Percentiles rank a stretch among this genome's conserved stretches.
Conservation (phyloP, 176 grass and related monocot species). For the Luzula sylvatica region DNA sequence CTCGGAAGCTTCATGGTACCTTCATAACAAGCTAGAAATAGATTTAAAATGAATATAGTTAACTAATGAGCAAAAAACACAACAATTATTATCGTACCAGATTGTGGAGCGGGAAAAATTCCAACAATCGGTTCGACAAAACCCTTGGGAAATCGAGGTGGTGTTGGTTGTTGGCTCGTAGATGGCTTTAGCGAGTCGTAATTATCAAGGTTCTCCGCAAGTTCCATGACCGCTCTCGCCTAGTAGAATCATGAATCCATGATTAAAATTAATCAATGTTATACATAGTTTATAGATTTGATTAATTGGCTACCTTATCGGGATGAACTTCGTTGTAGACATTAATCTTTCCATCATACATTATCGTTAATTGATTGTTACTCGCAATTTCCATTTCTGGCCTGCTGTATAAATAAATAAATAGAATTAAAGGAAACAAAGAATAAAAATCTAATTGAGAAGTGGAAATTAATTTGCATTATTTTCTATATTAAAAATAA, state of each 20-base stretch:
- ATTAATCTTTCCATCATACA: constrained; percentile 29
- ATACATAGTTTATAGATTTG: too few species aligned
- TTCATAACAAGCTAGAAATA: not conserved
- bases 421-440: not conserved
- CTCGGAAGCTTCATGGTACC: constrained; percentile 3
- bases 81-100: constrained; percentile 1
- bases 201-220: constrained; percentile 17
- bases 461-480: not conserved
- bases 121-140: not conserved
- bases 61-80: not conserved
- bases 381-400: not conserved
- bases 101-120: constrained; percentile 6
- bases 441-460: not conserved
- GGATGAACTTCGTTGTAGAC: constrained; percentile 24
- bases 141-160: too few species aligned
- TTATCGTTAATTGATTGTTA: constrained; percentile 29
- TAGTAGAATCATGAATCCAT: not conserved
- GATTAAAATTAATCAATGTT: not conserved
- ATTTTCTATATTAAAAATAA: not conserved
- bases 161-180: not conserved
- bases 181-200: not conserved
- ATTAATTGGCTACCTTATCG: constrained; percentile 23
- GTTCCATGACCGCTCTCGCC: constrained; percentile 31
- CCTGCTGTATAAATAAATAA: constrained; percentile 4
- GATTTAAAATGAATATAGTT: constrained; percentile 2